Evolutionary conservation across 148 eudicot species (phyloP).

Genomic region (Amaranthus palmeri): DNA sequence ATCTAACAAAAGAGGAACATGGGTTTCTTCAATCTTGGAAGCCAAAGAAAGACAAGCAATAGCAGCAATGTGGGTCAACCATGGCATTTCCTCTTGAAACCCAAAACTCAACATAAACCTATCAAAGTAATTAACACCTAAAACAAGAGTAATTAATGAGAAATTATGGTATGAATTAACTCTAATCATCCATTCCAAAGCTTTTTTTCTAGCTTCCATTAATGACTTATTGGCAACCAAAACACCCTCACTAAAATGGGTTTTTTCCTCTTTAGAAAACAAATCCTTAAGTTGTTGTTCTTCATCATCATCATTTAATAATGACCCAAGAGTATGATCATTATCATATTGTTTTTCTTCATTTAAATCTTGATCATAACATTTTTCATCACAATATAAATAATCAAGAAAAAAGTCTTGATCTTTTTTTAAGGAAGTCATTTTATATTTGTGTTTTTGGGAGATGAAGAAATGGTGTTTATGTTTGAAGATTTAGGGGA

Average conservation of each 20-base stretch:
- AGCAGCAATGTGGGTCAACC: constrained; percentile 76
- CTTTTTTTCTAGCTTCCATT: constrained; percentile 40
- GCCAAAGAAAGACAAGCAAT: constrained; percentile 81
- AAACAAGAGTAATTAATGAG: constrained; percentile 37
- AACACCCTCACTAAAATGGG: constrained; percentile 13
- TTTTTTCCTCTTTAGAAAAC: constrained; percentile 42
- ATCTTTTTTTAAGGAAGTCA: constrained; percentile 20
- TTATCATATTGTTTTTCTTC: background rate
- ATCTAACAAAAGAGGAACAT: constrained; percentile 60
- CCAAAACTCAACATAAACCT: constrained; percentile 42
- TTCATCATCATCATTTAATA: constrained; percentile 20
- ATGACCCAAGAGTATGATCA: background rate
- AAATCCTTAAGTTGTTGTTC: constrained; percentile 42
- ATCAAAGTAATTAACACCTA: constrained; percentile 68
- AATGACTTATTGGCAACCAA: constrained; percentile 13
- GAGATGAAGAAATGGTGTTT: background rate
- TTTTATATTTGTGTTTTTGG: constrained; percentile 1
- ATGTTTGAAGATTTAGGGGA: background rate
- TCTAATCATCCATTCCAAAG: constrained; percentile 59
- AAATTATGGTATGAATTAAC: constrained; percentile 53
- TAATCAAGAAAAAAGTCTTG: constrained; percentile 14
- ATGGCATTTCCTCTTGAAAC: constrained; percentile 53
- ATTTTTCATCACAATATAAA: constrained; percentile 24
- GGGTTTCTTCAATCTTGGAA: constrained; percentile 73
- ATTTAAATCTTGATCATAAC: background rate